A percentile compares a stretch with the other conserved stretches of the same genome.
These are phyloP conservation scores for Stentor roeselii DNA, from an alignment of 73 alveolate species.

Conservation along the genomic window DNA sequence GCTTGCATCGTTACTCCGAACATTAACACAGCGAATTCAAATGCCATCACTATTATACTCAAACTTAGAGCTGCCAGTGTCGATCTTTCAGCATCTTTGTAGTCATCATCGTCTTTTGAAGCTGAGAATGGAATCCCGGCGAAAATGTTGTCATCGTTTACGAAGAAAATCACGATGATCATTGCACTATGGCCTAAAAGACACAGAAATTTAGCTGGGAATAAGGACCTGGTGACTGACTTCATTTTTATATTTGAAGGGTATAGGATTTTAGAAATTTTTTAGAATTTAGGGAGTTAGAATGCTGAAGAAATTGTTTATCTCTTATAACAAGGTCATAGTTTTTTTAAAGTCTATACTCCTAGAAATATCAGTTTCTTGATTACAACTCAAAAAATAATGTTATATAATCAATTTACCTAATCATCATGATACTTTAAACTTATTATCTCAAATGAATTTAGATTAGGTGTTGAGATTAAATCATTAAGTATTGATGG, in stretches of 20 bases:
- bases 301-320: no score
- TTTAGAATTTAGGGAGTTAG: no score
- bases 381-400: no score
- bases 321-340: no score
- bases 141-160: not conserved
- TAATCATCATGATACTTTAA: no score
- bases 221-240: not conserved
- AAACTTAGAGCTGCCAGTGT: not conserved
- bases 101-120: not conserved
- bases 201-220: not conserved
- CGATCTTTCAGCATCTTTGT: not conserved
- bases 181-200: not conserved
- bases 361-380: no score
- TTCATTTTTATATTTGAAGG: not conserved
- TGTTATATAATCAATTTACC: no score
- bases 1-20: not conserved
- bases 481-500: no score
- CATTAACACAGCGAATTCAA: not conserved
- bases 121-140: not conserved
- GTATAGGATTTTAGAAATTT: no score
- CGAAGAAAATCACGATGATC: not conserved
- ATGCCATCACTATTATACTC: not conserved
- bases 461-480: no score
- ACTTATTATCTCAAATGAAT: no score
- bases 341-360: no score